A percentile compares a stretch with the other conserved stretches of the same genome.
phyloP scores from a whole-genome alignment of 2,329 filamentous ascomycete genomes.

The Phaeosphaeriaceae sp. region DNA sequence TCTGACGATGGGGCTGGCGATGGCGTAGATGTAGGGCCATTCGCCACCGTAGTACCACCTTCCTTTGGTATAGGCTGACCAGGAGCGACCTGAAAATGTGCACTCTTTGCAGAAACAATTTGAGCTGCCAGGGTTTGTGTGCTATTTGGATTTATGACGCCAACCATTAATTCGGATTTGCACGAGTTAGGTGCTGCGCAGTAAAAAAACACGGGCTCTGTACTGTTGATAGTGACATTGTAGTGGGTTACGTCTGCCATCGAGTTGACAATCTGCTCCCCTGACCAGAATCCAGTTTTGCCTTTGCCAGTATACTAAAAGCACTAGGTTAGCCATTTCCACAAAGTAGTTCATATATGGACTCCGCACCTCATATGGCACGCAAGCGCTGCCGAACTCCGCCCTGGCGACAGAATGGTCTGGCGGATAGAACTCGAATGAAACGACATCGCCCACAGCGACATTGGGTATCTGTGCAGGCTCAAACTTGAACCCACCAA shows the following conservation, averaged over 20 bases:
- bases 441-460: conserved; percentile 46
- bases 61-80: conserved; percentile 51
- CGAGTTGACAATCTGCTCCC: conserved; percentile 17
- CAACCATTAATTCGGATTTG: conserved; percentile 71
- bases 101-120: conserved; percentile 26
- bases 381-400: conserved; percentile 48
- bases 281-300: conserved; percentile 43
- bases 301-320: conserved; percentile 27
- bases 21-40: conserved; percentile 13
- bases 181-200: conserved; percentile 69
- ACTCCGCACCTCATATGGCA: conserved; percentile 41
- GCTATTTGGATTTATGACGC: conserved; percentile 70
- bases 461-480: conserved; percentile 47
- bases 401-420: conserved; percentile 54
- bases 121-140: conserved; percentile 40
- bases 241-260: conserved; percentile 23
- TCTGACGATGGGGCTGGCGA: conserved; percentile 1
- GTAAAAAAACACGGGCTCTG: conserved; percentile 48
- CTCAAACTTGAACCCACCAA: conserved; percentile 42
- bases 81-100: conserved; percentile 44
- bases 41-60: conserved; percentile 25
- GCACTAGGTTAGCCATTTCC: too few relatives aligned
- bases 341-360: too few relatives aligned
- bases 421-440: conserved; percentile 49
- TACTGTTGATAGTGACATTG: conserved; percentile 45